Evolutionary conservation across 352 stramenopile species (phyloP), one percentile per base, ranked within the genome.

Genomic region (Globisporangium paroecandrum): DNA sequence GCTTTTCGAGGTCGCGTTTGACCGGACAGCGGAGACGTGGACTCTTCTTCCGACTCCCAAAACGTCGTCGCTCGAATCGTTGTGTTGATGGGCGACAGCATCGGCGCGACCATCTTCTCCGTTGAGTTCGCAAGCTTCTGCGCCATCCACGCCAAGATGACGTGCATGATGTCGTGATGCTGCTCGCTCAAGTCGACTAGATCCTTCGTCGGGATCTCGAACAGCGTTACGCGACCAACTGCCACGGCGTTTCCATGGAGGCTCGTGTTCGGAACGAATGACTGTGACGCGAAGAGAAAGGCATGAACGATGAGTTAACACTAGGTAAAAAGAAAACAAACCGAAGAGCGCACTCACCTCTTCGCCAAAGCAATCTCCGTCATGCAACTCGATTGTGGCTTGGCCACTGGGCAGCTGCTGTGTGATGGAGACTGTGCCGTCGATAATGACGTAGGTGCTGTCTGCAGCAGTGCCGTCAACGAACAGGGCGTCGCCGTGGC

Each of bases 121-220:
- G 82, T 91, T 8, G 79, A 79, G n/a, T 77, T 80, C 2, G 85
- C 80, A 20, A 93, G 72, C 38, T 89, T 91, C 47, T 89, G 77
- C 0, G 85, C 78, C 25, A 95, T 72, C 88, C 85, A 95, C 24
- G 84, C 81, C n/a, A 95, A 66, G 13, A 94, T 69, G 1, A 93
- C 81, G 53, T 93, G 84, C 85, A 95, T 91, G 34, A 95, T 85
- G 49, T 95, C 87, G 24, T 87, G 74, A 54, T 95, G 87, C 10
- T 91, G 72, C 58, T 94, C 83, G 55, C 85, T 91, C 57, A 94
- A 68, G 57, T 94, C 87, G 15, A 92, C 71, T 1, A 95, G 75
- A 43, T 95, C 85, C 58, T 89, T 89, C 0, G 84, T 88, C 18
- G 82, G 73, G 62, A 95, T 91, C 59, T 90, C 73, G 51, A 95